A percentile compares a stretch with the other conserved stretches of the same genome.
These are phyloP conservation scores for Lactarius tabidus DNA, from an alignment of 768 basidiomycete genomes.

Conservation along the genomic window DNA sequence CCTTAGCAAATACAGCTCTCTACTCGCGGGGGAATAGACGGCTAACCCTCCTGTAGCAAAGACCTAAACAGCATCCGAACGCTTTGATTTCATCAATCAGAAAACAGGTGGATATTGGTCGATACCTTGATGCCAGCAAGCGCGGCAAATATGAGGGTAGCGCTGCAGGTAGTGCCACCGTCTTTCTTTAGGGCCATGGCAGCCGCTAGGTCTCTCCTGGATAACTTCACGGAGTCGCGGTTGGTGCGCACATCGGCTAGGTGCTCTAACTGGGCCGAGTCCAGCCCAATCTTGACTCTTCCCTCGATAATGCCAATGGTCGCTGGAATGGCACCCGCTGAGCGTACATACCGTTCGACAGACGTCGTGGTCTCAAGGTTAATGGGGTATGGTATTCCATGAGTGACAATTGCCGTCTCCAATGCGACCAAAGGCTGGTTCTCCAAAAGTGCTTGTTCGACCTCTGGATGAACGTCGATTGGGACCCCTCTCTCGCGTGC, in stretches of 20 bases:
- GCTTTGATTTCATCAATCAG: slow-evolving; percentile 22
- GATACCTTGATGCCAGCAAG: slow-evolving; percentile 81
- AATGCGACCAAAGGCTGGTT: slow-evolving; percentile 78
- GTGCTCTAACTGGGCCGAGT: slow-evolving; percentile 56
- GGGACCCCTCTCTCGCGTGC: slow-evolving; percentile 29
- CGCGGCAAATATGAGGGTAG: slow-evolving; percentile 70
- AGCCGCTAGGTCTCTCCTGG: slow-evolving; percentile 74
- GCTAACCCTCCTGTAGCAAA: slow-evolving; percentile 90
- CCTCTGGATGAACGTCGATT: slow-evolving; percentile 77
- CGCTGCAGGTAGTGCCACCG: slow-evolving; percentile 77
- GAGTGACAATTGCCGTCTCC: slow-evolving; percentile 88
- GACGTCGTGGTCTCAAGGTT: slow-evolving; percentile 69
- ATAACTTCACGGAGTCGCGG: slow-evolving; percentile 55
- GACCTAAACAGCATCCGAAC: slow-evolving; percentile 42
- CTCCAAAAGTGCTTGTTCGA: slow-evolving; percentile 68
- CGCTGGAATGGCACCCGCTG: slow-evolving; percentile 77
- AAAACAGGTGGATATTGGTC: not conserved
- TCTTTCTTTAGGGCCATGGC: slow-evolving; percentile 63
- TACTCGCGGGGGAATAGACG: slow-evolving; percentile 4
- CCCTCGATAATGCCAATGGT: slow-evolving; percentile 86
- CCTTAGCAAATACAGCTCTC: not conserved
- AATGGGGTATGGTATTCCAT: slow-evolving; percentile 82
- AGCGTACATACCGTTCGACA: slow-evolving; percentile 70
- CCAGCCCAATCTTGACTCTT: slow-evolving; percentile 81
- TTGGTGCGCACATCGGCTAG: slow-evolving; percentile 52